These are phyloP conservation scores for Penicillium manginii DNA, from an alignment of 495 filamentous ascomycete genomes.

Conservation along the genomic window DNA sequence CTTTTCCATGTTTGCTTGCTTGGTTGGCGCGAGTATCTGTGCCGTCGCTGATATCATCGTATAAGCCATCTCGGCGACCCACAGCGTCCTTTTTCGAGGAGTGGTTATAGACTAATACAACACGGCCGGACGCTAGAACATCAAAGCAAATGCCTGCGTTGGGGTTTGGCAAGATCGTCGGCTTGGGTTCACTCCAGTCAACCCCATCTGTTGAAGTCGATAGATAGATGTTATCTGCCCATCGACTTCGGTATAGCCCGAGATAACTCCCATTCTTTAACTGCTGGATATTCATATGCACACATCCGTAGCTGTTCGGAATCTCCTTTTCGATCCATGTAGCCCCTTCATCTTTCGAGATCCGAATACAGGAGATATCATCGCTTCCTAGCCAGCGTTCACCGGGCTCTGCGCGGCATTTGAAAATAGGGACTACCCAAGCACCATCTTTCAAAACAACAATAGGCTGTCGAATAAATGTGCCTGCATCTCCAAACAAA, in stretches of 20 bases:
- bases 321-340: conserved; percentile 25
- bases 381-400: conserved; percentile 29
- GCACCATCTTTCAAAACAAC: conserved; percentile 19
- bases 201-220: conserved; percentile 26
- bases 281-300: conserved; percentile 31
- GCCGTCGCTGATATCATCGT: conserved; percentile 31
- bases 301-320: conserved; percentile 26
- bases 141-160: conserved; percentile 32
- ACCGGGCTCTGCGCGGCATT: conserved; percentile 28
- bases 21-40: conserved; percentile 26
- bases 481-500: conserved; percentile 25
- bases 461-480: conserved; percentile 29
- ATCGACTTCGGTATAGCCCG: conserved; percentile 28
- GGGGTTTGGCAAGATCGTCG: conserved; percentile 27
- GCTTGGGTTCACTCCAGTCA: conserved; percentile 24
- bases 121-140: conserved; percentile 27
- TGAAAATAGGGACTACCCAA: conserved; percentile 29
- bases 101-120: conserved; percentile 30
- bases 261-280: conserved; percentile 27
- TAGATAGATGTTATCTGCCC: conserved; percentile 28
- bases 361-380: conserved; percentile 27
- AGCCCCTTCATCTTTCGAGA: conserved; percentile 22
- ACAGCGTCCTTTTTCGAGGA: conserved; percentile 27
- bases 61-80: conserved; percentile 28
- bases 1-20: conserved; percentile 24